Base-by-base conservation (phyloP, 495 filamentous ascomycete species). In the Talaromyces ruber region DNA sequence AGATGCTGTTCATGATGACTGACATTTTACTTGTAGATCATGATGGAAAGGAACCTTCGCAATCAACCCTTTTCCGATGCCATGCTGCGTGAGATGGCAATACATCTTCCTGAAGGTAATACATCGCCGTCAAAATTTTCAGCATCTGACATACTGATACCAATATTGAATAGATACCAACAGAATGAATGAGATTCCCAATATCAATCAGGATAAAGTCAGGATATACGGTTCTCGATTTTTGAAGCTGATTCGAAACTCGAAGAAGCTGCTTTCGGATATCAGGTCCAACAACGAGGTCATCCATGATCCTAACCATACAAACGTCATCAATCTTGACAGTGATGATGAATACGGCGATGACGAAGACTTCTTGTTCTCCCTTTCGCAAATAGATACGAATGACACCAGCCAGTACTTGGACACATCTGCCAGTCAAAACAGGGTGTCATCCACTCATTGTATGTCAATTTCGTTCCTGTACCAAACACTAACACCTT, bases 71-170 rank as follows among this genome's bases (percentile, higher is more conserved):
- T 98, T 70, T 86, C 87, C 0, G 91, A 97, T 66, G 81, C 79
- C 28, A 78, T 90, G 1, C 76, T 95, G 58, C 86, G 92, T 26
- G 86, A 91, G 67, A 96, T 98, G 88, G 91, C 84, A 5, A 88
- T 96, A 45, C 67, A 76, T 29, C 92, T 89, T 52, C 87, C 93
- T 64, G 87, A 82, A 66, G 76, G 82, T 79, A 76, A 30, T 58
- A 43, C 12, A 62, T 12, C 11, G 9, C 11, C 30, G 51, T 61
- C 3, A 37, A 32, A 45, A 53, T 7, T 18, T 50, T 14, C n/a
- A 7, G 11, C 6, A 11, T 37, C 5, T 22, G 3, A 47, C 24
- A 2, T 4, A 45, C 1, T 26, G 16, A 39, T 45, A n/a, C 26
- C 18, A 22, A 55, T 47, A 14, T 12, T 47, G 65, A 26, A 21